phyloP scores from a whole-genome alignment of 495 filamentous ascomycete species.

The Pseudevernia furfuracea region DNA sequence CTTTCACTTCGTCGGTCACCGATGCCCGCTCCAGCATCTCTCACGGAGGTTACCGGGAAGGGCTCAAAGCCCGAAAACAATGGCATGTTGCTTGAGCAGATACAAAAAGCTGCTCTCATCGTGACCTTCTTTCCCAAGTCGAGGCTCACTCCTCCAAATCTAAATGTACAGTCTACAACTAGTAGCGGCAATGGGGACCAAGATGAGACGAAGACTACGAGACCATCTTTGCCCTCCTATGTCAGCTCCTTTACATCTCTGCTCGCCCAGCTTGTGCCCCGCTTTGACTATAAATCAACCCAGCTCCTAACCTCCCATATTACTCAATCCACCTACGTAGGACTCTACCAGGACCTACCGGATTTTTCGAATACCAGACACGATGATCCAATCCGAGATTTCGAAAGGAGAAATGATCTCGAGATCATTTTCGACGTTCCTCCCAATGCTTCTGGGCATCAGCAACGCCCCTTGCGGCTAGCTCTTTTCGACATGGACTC shows the following conservation, averaged over 20 bases:
- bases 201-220: neutral
- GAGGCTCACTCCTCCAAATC: neutral
- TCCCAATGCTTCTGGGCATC: slow-evolving; percentile 62
- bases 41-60: neutral
- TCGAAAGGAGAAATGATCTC: slow-evolving; percentile 64
- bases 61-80: neutral
- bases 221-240: neutral
- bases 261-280: slow-evolving; percentile 5
- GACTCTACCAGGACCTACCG: slow-evolving; percentile 32
- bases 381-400: slow-evolving; percentile 58
- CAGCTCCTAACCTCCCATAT: slow-evolving; percentile 10
- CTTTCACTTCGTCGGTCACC: neutral
- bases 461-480: slow-evolving; percentile 38
- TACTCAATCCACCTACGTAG: slow-evolving; percentile 14
- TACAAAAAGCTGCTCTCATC: slow-evolving; percentile 1
- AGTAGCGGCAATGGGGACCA: neutral
- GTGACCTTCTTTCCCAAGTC: slow-evolving; percentile 20
- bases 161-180: neutral
- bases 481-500: slow-evolving; percentile 98
- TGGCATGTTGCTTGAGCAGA: neutral
- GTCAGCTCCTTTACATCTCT: neutral
- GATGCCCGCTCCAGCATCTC: neutral
- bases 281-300: neutral
- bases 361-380: slow-evolving; percentile 49
- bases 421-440: slow-evolving; percentile 77